Conservation (phyloP, 768 basidiomycete genomes). For the Grammothele lineata region DNA sequence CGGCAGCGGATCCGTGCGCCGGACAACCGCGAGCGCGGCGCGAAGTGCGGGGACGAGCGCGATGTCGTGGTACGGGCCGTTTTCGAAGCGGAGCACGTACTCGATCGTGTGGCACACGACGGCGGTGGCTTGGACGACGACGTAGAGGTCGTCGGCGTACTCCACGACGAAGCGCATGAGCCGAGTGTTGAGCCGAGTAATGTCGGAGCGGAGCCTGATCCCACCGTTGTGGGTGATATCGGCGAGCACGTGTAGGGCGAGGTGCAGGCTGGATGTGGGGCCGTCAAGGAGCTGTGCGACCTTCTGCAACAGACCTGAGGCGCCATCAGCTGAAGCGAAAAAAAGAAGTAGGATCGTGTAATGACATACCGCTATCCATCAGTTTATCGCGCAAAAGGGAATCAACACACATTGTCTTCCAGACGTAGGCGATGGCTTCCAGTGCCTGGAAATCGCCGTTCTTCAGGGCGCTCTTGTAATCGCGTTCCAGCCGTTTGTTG, state of each 20-base stretch:
- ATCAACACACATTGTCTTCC: conserved; percentile 55
- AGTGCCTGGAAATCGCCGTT: conserved; percentile 39
- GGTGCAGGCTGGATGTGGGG: no score
- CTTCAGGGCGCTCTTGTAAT: conserved; percentile 34
- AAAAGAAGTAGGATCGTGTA: neutral
- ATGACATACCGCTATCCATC: conserved; percentile 42
- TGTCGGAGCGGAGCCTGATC: conserved; percentile 39
- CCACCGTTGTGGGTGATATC: conserved; percentile 62
- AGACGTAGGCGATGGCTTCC: conserved; percentile 53
- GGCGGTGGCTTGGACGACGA: conserved; percentile 45
- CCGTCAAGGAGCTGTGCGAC: no score
- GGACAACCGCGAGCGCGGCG: no score
- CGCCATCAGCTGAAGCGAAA: no score
- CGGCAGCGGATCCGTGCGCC: no score
- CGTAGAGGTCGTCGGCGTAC: conserved; percentile 42
- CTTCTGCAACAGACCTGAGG: no score
- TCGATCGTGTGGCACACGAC: conserved; percentile 47
- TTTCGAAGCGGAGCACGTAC: conserved; percentile 32
- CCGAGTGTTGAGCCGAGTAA: conserved; percentile 38
- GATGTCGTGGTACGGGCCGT: no score
- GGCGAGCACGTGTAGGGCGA: conserved; percentile 49
- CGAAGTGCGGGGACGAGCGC: no score
- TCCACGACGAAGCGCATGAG: conserved; percentile 43
- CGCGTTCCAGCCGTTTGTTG: conserved; percentile 41
- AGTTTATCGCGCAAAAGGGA: conserved; percentile 53